Evolutionary conservation across 495 filamentous ascomycete species (phyloP), one percentile per base, ranked within the genome.

Genomic region (Pseudevernia furfuracea): DNA sequence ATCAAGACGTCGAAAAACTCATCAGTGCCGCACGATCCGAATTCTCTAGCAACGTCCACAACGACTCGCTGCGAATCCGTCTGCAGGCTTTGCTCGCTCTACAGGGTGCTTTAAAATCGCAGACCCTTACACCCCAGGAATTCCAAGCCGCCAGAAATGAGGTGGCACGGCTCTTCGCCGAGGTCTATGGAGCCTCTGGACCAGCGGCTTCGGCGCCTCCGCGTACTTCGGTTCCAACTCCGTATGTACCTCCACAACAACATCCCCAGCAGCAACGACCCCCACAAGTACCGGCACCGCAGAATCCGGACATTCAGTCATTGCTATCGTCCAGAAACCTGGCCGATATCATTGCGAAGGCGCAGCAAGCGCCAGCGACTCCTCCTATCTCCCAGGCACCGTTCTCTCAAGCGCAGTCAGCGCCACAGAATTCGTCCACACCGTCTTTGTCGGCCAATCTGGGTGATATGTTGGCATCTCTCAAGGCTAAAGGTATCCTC

Each of bases 31-130:
- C 87, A 58, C 85, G 86, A 74, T 81, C 78, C 65, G 86, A 90
- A 66, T 88, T 89, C 76, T 87, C 87, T 66, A 82, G 82, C 59
- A 88, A 85, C 74, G 87, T 85, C 46, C 82, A 83, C 76, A 89
- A 96, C 78, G 76, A 79, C 74, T 82, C 83, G 71, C 80, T 87
- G 67, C 87, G 91, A 75, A 84, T 84, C 65, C 88, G 87, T 70
- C 75, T 97, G 71, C 89, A 92, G 74, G 91, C 92, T 25, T 81
- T 97, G 68, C 76, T 95, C 74, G 90, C 93, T 74, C 82, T 97
- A 66, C 88, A 96, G 76, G 82, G 74, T 56, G 85, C 96, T 70
- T 77, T 97, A 75, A 82, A 88, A 71, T 85, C 79, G 67, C 89
- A 90, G 71, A 83, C 90, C 69, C 82, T 96, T 70, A 85, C 89